A percentile compares a stretch with the other conserved stretches of the same genome.
Evolutionary conservation across 768 basidiomycete genomes (phyloP).

Genomic region (Tylopilus plumbeoviolaceoides): DNA sequence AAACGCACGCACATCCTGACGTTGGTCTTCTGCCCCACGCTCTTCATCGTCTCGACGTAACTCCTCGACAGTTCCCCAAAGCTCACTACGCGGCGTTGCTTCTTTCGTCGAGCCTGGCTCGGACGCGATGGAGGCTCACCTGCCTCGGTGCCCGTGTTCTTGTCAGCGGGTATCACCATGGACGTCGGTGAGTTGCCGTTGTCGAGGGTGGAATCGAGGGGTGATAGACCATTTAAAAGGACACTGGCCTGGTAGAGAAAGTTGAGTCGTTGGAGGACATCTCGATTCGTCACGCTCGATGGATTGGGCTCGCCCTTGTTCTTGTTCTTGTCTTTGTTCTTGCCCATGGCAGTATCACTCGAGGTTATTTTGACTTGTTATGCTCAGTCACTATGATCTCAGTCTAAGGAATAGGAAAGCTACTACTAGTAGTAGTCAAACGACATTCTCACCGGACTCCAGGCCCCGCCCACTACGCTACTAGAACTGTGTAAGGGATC

Average conservation of each 20-base stretch:
- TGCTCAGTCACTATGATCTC: neutral
- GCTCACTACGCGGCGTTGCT: constrained; percentile 29
- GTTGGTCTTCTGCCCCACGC: constrained; percentile 70
- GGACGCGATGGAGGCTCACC: neutral
- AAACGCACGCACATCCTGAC: constrained; percentile 60
- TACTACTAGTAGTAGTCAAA: no score
- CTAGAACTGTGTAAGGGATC: no score
- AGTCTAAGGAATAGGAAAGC: no score
- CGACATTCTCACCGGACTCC: no score
- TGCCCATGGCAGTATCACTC: constrained; percentile 49
- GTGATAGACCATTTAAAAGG: constrained; percentile 45
- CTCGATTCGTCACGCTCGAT: constrained; percentile 58
- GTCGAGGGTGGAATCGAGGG: neutral
- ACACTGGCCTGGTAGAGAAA: constrained; percentile 81
- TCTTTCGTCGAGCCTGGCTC: constrained; percentile 4
- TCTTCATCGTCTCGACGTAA: constrained; percentile 63
- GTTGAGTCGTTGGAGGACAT: constrained; percentile 79
- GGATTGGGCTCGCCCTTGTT: constrained; percentile 58
- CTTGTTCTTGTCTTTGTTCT: constrained; percentile 55
- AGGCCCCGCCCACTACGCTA: no score
- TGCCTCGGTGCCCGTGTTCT: neutral
- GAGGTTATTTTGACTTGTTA: neutral
- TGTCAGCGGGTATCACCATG: neutral
- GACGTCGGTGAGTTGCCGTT: neutral
- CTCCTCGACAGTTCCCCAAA: constrained; percentile 55